These are phyloP conservation scores for Mycena sanguinolenta DNA, from an alignment of 768 basidiomycete genomes.

Conservation along the genomic window DNA sequence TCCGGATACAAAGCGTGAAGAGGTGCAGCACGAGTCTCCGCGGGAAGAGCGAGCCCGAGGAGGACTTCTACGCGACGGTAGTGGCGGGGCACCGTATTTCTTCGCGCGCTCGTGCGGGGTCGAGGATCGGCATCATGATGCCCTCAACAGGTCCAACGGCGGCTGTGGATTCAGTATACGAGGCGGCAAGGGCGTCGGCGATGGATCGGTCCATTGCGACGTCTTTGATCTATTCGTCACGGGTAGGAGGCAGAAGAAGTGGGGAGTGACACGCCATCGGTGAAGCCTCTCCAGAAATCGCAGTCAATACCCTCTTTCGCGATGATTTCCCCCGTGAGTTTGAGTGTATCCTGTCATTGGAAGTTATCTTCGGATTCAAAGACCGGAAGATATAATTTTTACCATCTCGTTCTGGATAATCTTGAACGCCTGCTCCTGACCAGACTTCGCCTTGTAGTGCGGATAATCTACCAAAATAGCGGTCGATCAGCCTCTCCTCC, in stretches of 20 bases:
- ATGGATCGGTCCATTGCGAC: conserved; percentile 37
- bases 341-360: conserved; percentile 36
- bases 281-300: conserved; percentile 43
- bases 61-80: conserved; percentile 30
- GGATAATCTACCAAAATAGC: conserved; percentile 32
- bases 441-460: conserved; percentile 38
- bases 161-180: conserved; percentile 40
- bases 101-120: conserved; percentile 37
- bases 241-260: not conserved
- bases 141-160: conserved; percentile 46
- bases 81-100: conserved; percentile 26
- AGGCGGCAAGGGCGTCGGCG: conserved; percentile 39
- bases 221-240: conserved; percentile 8
- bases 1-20: conserved; percentile 38
- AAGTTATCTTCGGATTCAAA: not conserved
- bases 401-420: conserved; percentile 42
- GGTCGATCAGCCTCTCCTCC: not conserved
- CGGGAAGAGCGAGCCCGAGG: conserved; percentile 39
- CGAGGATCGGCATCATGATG: conserved; percentile 41
- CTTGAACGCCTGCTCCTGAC: conserved; percentile 44
- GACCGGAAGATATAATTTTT: not conserved
- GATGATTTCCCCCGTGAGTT: conserved; percentile 35
- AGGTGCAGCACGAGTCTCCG: conserved; percentile 41
- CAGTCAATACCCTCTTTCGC: conserved; percentile 42
- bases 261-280: conserved; percentile 31